phyloP scores from a whole-genome alignment of 768 basidiomycete genomes.

The Leccinum uliginosum region DNA sequence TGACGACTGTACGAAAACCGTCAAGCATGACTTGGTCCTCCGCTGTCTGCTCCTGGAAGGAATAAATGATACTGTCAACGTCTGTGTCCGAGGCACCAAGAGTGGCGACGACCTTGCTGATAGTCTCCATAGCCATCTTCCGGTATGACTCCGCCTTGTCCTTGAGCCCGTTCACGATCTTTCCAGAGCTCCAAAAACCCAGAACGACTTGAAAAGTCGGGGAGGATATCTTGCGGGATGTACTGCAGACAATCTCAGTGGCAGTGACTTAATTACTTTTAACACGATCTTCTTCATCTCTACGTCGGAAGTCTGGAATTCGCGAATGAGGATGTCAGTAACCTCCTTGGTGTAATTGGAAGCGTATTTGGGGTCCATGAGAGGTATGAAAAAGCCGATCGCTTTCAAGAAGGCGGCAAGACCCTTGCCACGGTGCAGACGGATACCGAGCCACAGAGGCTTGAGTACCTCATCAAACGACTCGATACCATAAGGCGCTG shows the following conservation, averaged over 20 bases:
- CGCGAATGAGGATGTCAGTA: conserved; percentile 93
- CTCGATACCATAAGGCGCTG: conserved; percentile 98
- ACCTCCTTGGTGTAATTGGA: conserved; percentile 99
- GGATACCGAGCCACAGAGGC: conserved; percentile 74
- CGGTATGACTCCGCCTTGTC: conserved; percentile 71
- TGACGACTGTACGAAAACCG: conserved; percentile 96
- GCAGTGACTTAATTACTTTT: conserved; percentile 97
- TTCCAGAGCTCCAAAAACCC: conserved; percentile 90
- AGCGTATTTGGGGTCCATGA: conserved; percentile 99
- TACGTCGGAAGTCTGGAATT: conserved; percentile 98
- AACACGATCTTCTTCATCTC: conserved; percentile 99
- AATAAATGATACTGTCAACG: conserved; percentile 98
- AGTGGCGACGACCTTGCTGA: conserved; percentile 90
- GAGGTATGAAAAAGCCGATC: conserved; percentile 98
- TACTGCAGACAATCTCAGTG: conserved; percentile 96
- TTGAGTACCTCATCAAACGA: conserved; percentile 95
- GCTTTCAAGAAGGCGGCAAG: conserved; percentile 81
- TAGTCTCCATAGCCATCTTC: conserved; percentile 99
- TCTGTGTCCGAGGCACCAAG: conserved; percentile 98
- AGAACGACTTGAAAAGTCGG: conserved; percentile 99
- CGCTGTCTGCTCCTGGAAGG: conserved; percentile 99
- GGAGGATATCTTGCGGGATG: conserved; percentile 96
- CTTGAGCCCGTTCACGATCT: conserved; percentile 64
- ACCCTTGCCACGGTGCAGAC: conserved; percentile 74
- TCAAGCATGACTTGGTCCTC: conserved; percentile 99